Conservation (phyloP, 176 grass and related monocot genomes). For the Musa schizocarpa region DNA sequence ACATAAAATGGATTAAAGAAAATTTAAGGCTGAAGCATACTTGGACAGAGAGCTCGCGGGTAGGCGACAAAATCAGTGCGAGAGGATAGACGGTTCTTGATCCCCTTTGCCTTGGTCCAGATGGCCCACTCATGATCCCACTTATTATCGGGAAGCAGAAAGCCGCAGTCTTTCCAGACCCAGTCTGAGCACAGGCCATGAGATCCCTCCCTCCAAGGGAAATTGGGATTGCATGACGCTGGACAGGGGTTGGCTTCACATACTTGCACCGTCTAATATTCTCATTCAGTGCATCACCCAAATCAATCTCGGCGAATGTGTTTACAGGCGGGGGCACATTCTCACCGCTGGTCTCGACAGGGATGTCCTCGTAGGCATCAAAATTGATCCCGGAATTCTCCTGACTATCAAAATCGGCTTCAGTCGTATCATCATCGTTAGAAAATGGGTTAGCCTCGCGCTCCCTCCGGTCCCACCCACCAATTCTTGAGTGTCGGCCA, state of each 20-base stretch:
- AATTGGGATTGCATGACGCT: constrained; percentile 85
- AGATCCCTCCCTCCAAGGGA: constrained; percentile 63
- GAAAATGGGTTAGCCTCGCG: constrained; percentile 80
- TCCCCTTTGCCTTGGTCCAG: constrained; percentile 44
- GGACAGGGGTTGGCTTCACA: constrained; percentile 88
- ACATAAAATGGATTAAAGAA: neutral
- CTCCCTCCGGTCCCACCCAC: constrained; percentile 55
- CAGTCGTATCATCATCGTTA: constrained; percentile 22
- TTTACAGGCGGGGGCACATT: constrained; percentile 64
- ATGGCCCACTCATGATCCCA: constrained; percentile 55
- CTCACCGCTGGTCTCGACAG: constrained; percentile 82
- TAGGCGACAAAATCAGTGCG: constrained; percentile 83
- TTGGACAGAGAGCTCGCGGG: constrained; percentile 73
- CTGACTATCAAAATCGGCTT: constrained; percentile 28
- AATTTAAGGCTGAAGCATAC: constrained; percentile 28
- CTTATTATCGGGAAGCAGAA: constrained; percentile 94
- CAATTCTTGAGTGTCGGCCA: constrained; percentile 44
- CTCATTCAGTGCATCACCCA: constrained; percentile 70
- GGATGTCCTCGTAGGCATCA: constrained; percentile 95
- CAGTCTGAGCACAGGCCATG: constrained; percentile 98
- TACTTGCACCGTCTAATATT: constrained; percentile 85
- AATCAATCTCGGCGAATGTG: constrained; percentile 91
- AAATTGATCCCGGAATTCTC: constrained; percentile 70
- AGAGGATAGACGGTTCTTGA: constrained; percentile 56
- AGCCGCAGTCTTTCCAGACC: constrained; percentile 83